Evolutionary conservation across 1,284 basidiomycete genomes (phyloP).

Genomic region (Melampsora medusae): DNA sequence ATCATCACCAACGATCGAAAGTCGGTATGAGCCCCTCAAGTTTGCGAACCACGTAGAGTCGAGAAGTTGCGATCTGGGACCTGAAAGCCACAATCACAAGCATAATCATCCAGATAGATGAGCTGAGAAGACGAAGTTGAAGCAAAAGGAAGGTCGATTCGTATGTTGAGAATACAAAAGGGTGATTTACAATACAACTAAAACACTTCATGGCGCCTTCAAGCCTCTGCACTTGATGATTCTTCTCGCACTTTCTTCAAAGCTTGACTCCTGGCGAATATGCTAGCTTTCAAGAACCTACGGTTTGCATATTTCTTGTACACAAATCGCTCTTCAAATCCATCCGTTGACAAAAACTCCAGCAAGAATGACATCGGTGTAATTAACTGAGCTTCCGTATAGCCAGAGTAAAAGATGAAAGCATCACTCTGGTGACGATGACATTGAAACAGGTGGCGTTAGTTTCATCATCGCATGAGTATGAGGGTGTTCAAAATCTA

Average conservation of each 20-base stretch:
- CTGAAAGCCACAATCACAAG: no score
- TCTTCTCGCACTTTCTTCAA: constrained; percentile 34
- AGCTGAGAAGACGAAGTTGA: no score
- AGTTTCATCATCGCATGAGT: neutral
- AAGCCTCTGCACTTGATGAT: constrained; percentile 2
- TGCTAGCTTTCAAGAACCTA: constrained; percentile 82
- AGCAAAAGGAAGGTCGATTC: no score
- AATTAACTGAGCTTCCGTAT: constrained; percentile 81
- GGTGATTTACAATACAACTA: no score
- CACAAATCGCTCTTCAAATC: constrained; percentile 81
- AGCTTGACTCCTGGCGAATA: constrained; percentile 61
- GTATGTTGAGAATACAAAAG: no score
- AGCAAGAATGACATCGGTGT: constrained; percentile 78
- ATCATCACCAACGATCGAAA: no score
- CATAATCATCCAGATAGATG: no score
- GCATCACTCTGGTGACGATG: constrained; percentile 68
- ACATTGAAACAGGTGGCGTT: constrained; percentile 58
- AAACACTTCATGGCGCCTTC: neutral
- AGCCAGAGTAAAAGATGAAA: constrained; percentile 91
- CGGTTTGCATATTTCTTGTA: constrained; percentile 97
- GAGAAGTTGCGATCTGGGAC: no score
- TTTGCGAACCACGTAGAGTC: no score
- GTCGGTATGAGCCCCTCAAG: no score
- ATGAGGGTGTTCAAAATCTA: neutral
- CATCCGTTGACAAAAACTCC: constrained; percentile 75